phyloP scores from a whole-genome alignment of 495 filamentous ascomycete genomes.

The Lophiostoma macrostomum region DNA sequence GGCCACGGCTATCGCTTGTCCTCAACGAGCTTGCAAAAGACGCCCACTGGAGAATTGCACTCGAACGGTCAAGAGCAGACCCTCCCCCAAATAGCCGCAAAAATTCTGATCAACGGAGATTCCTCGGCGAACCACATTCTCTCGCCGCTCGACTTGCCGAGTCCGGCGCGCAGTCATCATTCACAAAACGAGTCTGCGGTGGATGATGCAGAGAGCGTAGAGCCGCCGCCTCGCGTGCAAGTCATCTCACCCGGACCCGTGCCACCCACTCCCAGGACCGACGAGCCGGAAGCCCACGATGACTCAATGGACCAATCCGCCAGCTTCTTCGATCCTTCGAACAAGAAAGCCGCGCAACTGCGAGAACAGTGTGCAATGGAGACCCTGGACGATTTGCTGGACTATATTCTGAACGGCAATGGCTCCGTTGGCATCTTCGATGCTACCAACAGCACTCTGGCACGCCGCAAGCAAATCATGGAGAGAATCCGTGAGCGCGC shows the following conservation, averaged over 20 bases:
- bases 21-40: slow-evolving; percentile 14
- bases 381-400: slow-evolving; percentile 84
- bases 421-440: slow-evolving; percentile 98
- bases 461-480: slow-evolving; percentile 77
- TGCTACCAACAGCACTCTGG: slow-evolving; percentile 91
- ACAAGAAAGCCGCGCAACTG: slow-evolving; percentile 74
- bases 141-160: slow-evolving; percentile 14
- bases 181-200: slow-evolving; percentile 4
- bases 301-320: slow-evolving; percentile 81
- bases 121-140: slow-evolving; percentile 8
- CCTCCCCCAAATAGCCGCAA: slow-evolving; percentile 33
- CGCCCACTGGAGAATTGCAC: slow-evolving; percentile 4
- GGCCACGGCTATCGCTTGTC: slow-evolving; percentile 31
- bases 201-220: slow-evolving; percentile 3
- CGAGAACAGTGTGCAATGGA: slow-evolving; percentile 89
- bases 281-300: slow-evolving; percentile 5
- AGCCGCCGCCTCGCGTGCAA: slow-evolving; percentile 23
- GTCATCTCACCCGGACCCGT: slow-evolving; percentile 27
- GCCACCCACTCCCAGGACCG: slow-evolving; percentile 16
- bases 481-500: slow-evolving; percentile 77
- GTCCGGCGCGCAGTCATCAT: background rate
- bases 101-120: slow-evolving; percentile 42
- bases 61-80: slow-evolving; percentile 2
- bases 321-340: slow-evolving; percentile 90
- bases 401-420: slow-evolving; percentile 76